Evolutionary conservation across 352 stramenopile species (phyloP).

Genomic region (Phytophthora sojae): DNA sequence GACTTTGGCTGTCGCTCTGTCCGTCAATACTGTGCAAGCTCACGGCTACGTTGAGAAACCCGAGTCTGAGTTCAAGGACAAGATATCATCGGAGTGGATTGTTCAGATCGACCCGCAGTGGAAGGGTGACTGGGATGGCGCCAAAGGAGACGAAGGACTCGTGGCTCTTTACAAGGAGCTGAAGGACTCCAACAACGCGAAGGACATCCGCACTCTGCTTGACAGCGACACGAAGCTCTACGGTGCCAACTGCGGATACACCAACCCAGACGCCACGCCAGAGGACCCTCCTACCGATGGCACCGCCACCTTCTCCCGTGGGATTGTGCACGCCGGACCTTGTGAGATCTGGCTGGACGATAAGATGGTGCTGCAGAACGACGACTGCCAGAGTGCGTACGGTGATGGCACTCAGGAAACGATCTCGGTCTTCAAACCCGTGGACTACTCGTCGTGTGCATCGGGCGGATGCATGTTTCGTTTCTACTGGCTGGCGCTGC

Average conservation of each 20-base stretch:
- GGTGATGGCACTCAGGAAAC: constrained; percentile 30
- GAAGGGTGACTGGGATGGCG: constrained; percentile 33
- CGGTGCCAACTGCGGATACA: constrained; percentile 39
- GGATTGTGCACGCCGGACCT: constrained; percentile 39
- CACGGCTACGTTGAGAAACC: constrained; percentile 40
- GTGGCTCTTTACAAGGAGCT: constrained; percentile 39
- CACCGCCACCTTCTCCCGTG: constrained; percentile 40
- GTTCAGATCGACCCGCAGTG: constrained; percentile 43
- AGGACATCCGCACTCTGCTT: constrained; percentile 32
- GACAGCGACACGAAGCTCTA: constrained; percentile 35
- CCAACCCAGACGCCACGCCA: constrained; percentile 29
- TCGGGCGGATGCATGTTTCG: constrained; percentile 36
- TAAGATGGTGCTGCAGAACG: constrained; percentile 39
- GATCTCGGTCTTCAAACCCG: constrained; percentile 38
- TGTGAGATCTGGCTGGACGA: constrained; percentile 45
- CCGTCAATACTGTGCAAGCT: constrained; percentile 17
- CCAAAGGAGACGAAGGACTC: constrained; percentile 26
- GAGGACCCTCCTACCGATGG: constrained; percentile 30
- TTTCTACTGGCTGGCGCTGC: constrained; percentile 43
- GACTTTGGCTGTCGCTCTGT: constrained; percentile 5
- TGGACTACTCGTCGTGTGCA: constrained; percentile 44
- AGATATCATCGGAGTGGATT: constrained; percentile 37
- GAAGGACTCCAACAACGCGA: constrained; percentile 20
- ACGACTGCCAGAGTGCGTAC: constrained; percentile 38
- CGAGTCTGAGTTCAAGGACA: constrained; percentile 36